A percentile compares a stretch with the other conserved stretches of the same genome.
These are phyloP conservation scores for Paraphysoderma sedebokerense DNA, from an alignment of 371 early-diverging fungal species.

Conservation along the genomic window DNA sequence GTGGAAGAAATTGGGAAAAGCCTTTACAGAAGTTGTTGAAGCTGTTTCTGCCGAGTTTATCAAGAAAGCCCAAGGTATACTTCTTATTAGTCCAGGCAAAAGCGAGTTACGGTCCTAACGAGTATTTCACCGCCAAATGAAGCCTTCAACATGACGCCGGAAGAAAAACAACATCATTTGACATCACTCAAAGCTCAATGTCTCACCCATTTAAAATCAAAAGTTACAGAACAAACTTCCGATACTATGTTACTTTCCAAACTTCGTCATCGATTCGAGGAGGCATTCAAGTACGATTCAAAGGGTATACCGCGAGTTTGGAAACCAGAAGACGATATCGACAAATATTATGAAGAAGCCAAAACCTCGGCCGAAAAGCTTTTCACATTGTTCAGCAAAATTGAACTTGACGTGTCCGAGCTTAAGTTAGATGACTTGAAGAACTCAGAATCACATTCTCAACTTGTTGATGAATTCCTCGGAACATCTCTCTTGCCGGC, in stretches of 20 bases:
- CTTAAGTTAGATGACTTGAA: no score
- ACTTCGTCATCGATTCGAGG: slow-evolving; percentile 43
- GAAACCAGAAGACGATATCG: slow-evolving; percentile 88
- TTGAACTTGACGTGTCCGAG: not conserved
- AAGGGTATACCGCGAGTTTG: slow-evolving; percentile 84
- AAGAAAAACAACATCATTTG: no score
- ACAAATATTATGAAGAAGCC: slow-evolving; percentile 55
- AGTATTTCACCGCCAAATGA: no score
- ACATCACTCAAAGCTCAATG: no score
- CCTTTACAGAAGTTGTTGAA: slow-evolving; percentile 33
- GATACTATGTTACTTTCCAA: not conserved
- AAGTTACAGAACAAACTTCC: not conserved
- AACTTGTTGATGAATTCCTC: slow-evolving; percentile 5
- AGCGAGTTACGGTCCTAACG: no score
- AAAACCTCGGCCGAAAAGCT: slow-evolving; percentile 29
- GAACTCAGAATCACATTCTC: not conserved
- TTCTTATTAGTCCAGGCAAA: no score
- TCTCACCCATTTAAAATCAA: no score
- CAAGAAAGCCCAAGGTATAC: no score
- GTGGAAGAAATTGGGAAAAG: slow-evolving; percentile 51
- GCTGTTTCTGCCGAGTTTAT: no score
- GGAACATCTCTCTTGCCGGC: slow-evolving; percentile 44
- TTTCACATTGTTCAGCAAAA: not conserved
- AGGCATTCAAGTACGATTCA: slow-evolving; percentile 82
- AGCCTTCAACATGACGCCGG: no score